Conservation (phyloP, 208 protist species). For the Trypanosoma lewisi region DNA sequence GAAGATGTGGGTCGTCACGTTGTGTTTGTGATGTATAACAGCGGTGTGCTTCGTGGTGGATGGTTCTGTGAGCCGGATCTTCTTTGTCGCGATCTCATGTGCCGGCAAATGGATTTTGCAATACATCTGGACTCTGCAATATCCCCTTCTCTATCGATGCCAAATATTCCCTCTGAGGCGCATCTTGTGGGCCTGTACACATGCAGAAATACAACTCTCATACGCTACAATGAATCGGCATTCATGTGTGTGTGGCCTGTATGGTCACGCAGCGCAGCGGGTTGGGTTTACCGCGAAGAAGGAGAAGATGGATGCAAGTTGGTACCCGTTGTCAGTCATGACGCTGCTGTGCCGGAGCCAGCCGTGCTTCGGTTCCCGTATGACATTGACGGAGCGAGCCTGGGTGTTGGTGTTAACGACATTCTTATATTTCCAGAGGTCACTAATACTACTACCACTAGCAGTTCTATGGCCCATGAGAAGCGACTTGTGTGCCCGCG, state of each 20-base stretch:
- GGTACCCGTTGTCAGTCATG: constrained; percentile 38
- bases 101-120: constrained; percentile 14
- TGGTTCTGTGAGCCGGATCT: constrained; percentile 70
- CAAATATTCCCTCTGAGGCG: neutral
- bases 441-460: neutral
- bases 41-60: constrained; percentile 43
- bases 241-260: constrained; percentile 64
- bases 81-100: constrained; percentile 46
- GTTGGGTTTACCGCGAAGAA: constrained; percentile 59
- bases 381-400: constrained; percentile 43
- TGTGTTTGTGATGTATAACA: constrained; percentile 49
- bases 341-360: constrained; percentile 38
- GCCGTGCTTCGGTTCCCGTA: constrained; percentile 69
- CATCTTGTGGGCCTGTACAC: constrained; percentile 37
- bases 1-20: constrained; percentile 66
- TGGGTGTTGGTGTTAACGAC: constrained; percentile 54
- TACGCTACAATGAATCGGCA: constrained; percentile 43
- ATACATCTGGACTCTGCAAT: constrained; percentile 18
- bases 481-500: neutral
- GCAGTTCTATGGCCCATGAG: no score
- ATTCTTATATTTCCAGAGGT: constrained; percentile 56
- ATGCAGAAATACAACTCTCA: constrained; percentile 53
- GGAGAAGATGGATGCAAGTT: constrained; percentile 21
- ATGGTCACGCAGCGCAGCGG: constrained; percentile 39
- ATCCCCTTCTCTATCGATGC: neutral